Evolutionary conservation across 441 rosid genomes (phyloP).

Genomic region (Eruca vesicaria): DNA sequence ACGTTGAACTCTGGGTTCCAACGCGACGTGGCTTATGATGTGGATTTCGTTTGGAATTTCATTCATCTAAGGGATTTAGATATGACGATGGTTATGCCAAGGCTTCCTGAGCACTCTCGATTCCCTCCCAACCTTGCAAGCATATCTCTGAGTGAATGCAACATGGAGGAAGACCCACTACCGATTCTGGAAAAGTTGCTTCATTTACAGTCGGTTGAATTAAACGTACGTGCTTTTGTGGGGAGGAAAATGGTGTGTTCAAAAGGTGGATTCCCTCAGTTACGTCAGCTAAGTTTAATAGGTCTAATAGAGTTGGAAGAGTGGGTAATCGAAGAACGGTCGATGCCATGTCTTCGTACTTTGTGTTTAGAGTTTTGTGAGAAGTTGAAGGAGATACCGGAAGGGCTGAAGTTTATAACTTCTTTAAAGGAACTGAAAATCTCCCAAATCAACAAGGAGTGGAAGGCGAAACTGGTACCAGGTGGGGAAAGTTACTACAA

Average conservation of each 20-base stretch:
- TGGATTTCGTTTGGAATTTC: neutral
- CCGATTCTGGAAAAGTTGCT: slow-evolving; percentile 17
- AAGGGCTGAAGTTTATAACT: neutral
- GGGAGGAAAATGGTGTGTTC: slow-evolving; percentile 22
- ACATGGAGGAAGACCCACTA: slow-evolving; percentile 24
- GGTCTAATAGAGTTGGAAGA: slow-evolving; percentile 10
- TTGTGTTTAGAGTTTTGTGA: neutral
- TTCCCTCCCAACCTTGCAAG: slow-evolving; percentile 3
- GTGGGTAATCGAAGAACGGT: slow-evolving; percentile 29
- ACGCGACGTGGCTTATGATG: too few relatives aligned
- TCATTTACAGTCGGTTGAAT: neutral
- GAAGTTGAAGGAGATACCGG: slow-evolving; percentile 13
- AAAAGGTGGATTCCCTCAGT: slow-evolving; percentile 18
- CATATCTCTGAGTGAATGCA: neutral
- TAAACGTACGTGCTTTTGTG: neutral
- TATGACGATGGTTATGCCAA: neutral
- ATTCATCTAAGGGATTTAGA: neutral
- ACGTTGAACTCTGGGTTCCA: too few relatives aligned
- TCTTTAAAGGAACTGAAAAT: slow-evolving; percentile 9
- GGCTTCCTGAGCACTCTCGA: neutral
- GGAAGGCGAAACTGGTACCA: neutral
- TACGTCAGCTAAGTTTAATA: neutral
- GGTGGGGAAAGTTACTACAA: slow-evolving; percentile 13
- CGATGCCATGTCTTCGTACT: slow-evolving; percentile 15
- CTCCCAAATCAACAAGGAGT: neutral